A percentile compares a stretch with the other conserved stretches of the same genome.
Evolutionary conservation across 139 green algal genomes (phyloP).

Genomic region (Mychonastes homosphaera): DNA sequence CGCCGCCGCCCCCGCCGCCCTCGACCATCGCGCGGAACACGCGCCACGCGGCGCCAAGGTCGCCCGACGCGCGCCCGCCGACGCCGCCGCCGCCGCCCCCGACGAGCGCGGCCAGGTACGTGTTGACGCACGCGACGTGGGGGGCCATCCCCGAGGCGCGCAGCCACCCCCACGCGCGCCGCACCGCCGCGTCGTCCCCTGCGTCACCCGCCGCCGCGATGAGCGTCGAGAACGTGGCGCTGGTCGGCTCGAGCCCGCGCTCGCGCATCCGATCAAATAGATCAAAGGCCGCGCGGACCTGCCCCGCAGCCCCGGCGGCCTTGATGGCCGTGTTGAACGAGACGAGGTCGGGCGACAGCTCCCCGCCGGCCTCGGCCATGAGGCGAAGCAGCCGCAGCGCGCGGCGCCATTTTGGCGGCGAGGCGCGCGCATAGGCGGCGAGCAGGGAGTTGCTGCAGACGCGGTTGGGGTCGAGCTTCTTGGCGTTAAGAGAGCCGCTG

Average conservation of each 20-base stretch:
- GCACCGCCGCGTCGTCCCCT: slow-evolving; percentile 12
- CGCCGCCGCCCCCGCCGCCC: not conserved
- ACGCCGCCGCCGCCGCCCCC: not conserved
- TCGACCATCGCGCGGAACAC: not conserved
- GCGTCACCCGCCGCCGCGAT: slow-evolving; percentile 42
- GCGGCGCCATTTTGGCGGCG: slow-evolving; percentile 49
- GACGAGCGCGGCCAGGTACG: slow-evolving; percentile 51
- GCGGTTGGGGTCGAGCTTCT: slow-evolving; percentile 48
- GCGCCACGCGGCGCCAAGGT: not conserved
- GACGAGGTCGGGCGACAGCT: slow-evolving; percentile 65
- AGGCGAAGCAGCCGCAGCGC: slow-evolving; percentile 55
- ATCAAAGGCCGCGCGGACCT: slow-evolving; percentile 43
- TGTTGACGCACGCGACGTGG: slow-evolving; percentile 50
- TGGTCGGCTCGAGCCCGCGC: slow-evolving; percentile 48
- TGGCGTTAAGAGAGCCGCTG: slow-evolving; percentile 41
- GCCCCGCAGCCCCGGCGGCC: slow-evolving; percentile 57
- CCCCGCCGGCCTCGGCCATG: slow-evolving; percentile 58
- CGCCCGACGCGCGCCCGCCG: not conserved
- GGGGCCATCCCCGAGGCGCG: slow-evolving; percentile 43
- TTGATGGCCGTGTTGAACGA: slow-evolving; percentile 81
- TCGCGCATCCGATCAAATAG: slow-evolving; percentile 30
- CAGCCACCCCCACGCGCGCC: slow-evolving; percentile 50
- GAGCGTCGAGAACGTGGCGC: slow-evolving; percentile 60
- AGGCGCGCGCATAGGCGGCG: slow-evolving; percentile 64
- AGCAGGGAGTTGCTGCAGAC: slow-evolving; percentile 86